Evolutionary conservation across 2,329 filamentous ascomycete species (phyloP).

Genomic region (Fusarium sp.): DNA sequence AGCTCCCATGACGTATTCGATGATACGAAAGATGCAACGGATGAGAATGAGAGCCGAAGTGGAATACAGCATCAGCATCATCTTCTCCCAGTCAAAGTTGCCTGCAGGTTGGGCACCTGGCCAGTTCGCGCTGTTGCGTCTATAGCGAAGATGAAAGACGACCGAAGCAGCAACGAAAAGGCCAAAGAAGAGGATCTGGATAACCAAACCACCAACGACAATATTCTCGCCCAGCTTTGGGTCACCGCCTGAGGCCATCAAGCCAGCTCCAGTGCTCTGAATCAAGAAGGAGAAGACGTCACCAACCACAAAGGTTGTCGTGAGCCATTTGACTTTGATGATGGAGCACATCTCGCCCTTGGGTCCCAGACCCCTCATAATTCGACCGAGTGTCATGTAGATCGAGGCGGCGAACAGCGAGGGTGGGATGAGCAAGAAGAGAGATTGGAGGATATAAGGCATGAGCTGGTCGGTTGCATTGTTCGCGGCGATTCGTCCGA

Average conservation of each 20-base stretch:
- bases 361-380: slow-evolving; percentile 49
- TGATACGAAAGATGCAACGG: slow-evolving; percentile 57
- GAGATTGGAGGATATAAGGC: slow-evolving; percentile 49
- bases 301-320: slow-evolving; percentile 63
- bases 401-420: slow-evolving; percentile 57
- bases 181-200: slow-evolving; percentile 68
- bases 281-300: slow-evolving; percentile 63
- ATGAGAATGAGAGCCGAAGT: slow-evolving; percentile 54
- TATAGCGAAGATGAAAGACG: slow-evolving; percentile 58
- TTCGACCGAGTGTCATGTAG: slow-evolving; percentile 58
- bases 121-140: slow-evolving; percentile 7
- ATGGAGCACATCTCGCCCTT: slow-evolving; percentile 42
- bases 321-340: slow-evolving; percentile 53
- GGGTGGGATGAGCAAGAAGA: slow-evolving; percentile 50
- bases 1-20: slow-evolving; percentile 59
- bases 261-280: slow-evolving; percentile 56
- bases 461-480: slow-evolving; percentile 39
- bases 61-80: slow-evolving; percentile 51
- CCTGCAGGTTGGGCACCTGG: not conserved
- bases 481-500: slow-evolving; percentile 39
- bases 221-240: slow-evolving; percentile 57
- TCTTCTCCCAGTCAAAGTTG: slow-evolving; percentile 48
- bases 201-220: slow-evolving; percentile 64
- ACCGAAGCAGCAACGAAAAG: slow-evolving; percentile 63
- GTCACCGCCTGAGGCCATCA: slow-evolving; percentile 41